These are phyloP conservation scores for Luzula sylvatica DNA, from an alignment of 176 grass and related monocot species.

Conservation along the genomic window DNA sequence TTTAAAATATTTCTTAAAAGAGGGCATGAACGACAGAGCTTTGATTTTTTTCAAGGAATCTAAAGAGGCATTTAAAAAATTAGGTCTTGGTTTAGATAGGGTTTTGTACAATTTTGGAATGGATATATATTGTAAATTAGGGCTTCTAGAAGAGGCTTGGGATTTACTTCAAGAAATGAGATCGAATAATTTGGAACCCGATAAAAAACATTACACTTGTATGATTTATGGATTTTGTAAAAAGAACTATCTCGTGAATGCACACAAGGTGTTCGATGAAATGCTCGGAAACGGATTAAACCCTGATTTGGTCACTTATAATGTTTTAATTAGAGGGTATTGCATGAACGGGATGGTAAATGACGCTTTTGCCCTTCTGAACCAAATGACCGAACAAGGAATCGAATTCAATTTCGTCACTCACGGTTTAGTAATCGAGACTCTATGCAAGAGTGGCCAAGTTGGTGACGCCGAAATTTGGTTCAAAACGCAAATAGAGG, in stretches of 20 bases:
- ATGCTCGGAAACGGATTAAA: conserved; percentile 56
- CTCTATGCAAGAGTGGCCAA: conserved; percentile 27
- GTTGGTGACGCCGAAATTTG: conserved; percentile 28
- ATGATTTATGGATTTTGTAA: conserved; percentile 62
- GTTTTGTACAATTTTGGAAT: conserved; percentile 65
- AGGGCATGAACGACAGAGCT: conserved; percentile 38
- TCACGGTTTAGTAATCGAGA: conserved; percentile 33
- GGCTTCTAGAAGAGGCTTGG: conserved; percentile 40
- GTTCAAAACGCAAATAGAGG: conserved; percentile 21
- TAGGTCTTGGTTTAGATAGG: conserved; percentile 35
- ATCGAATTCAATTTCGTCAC: conserved; percentile 52
- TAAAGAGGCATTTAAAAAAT: conserved; percentile 46
- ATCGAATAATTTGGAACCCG: conserved; percentile 36
- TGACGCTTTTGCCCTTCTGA: conserved; percentile 51
- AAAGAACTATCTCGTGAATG: conserved; percentile 56
- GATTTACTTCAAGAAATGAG: conserved; percentile 66
- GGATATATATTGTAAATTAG: conserved; percentile 45
- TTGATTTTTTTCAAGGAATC: conserved; percentile 37
- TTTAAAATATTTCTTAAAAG: conserved; percentile 40
- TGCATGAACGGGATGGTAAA: conserved; percentile 45
- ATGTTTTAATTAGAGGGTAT: conserved; percentile 49
- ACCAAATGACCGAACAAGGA: conserved; percentile 48
- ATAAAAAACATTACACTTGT: conserved; percentile 70
- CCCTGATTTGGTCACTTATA: conserved; percentile 62
- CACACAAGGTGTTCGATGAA: conserved; percentile 34